These are phyloP conservation scores for Fusarium circinatum DNA, from an alignment of 2,329 filamentous ascomycete genomes.

Conservation along the genomic window DNA sequence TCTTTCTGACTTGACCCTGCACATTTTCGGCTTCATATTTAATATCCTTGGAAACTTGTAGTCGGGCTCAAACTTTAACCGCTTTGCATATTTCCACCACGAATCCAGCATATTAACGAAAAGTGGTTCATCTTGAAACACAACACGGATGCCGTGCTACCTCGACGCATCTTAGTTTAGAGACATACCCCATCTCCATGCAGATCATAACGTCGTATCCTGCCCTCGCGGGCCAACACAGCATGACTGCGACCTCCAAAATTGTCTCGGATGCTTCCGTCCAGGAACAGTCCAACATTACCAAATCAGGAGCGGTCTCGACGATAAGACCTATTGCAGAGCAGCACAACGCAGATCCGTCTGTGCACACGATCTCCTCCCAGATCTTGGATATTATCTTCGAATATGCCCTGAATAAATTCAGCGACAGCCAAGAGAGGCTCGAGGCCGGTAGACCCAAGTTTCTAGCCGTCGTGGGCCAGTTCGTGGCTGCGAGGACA, in stretches of 20 bases:
- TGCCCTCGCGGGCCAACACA: not conserved
- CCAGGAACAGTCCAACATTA: not conserved
- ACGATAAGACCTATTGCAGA: not conserved
- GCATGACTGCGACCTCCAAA: not conserved
- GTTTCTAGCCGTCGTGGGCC: not conserved
- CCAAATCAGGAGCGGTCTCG: not conserved
- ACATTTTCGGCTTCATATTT: not conserved
- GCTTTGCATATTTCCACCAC: not conserved
- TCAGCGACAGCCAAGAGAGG: conserved; percentile 4
- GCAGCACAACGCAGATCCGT: not conserved
- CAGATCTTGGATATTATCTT: conserved; percentile 2
- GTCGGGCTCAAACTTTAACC: not conserved
- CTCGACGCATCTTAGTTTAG: not conserved
- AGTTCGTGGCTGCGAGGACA: not conserved
- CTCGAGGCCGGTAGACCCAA: not conserved
- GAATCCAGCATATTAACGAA: not conserved
- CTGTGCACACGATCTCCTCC: not conserved
- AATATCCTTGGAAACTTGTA: not conserved
- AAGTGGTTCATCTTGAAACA: not conserved
- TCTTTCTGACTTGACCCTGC: not conserved
- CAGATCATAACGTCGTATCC: not conserved
- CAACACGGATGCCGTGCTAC: not conserved
- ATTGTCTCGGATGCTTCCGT: not conserved
- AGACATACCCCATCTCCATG: not conserved
- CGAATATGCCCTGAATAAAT: conserved; percentile 14